Percentiles rank a stretch among this genome's conserved stretches.
Conservation (phyloP, 352 stramenopile genomes). For the Phytopythium litorale region DNA sequence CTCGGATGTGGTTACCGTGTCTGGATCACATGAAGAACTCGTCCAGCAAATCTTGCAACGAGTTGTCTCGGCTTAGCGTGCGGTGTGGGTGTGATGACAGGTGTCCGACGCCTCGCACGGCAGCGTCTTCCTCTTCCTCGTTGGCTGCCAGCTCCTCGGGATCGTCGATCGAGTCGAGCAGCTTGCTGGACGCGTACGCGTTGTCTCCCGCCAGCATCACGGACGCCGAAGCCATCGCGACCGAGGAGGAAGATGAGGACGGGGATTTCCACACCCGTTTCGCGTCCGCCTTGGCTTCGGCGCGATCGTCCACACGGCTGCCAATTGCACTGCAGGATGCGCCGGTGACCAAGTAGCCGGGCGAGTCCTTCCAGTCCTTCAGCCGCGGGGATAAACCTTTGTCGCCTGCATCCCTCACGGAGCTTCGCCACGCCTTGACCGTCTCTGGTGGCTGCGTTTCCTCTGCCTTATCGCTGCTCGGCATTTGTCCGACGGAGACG, state of each 20-base stretch:
- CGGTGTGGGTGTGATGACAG: not conserved
- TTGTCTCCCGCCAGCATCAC: not conserved
- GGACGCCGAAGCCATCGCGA: conserved; percentile 1
- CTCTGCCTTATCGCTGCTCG: conserved; percentile 12
- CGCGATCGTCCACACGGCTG: not conserved
- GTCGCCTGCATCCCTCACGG: conserved; percentile 1
- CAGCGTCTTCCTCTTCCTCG: conserved; percentile 18
- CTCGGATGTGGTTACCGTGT: conserved; percentile 3
- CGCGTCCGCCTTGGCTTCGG: conserved; percentile 3
- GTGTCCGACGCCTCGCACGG: conserved; percentile 4
- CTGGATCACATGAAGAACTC: conserved; percentile 38
- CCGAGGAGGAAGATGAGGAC: not conserved
- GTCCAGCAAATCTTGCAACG: conserved; percentile 72
- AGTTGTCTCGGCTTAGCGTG: conserved; percentile 27
- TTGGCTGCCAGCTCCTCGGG: conserved; percentile 22
- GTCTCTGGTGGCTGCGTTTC: conserved; percentile 18
- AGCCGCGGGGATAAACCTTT: not conserved
- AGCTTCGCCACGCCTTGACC: not conserved
- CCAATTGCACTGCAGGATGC: not conserved
- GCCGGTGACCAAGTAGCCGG: not conserved
- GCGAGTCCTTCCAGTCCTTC: conserved; percentile 6
- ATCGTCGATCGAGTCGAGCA: conserved; percentile 2
- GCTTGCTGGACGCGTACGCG: conserved; percentile 11
- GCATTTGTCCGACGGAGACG: not conserved
- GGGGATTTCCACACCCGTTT: not conserved